phyloP scores from a whole-genome alignment of 1,284 basidiomycete genomes.

The Ustilago shanxiensis region DNA sequence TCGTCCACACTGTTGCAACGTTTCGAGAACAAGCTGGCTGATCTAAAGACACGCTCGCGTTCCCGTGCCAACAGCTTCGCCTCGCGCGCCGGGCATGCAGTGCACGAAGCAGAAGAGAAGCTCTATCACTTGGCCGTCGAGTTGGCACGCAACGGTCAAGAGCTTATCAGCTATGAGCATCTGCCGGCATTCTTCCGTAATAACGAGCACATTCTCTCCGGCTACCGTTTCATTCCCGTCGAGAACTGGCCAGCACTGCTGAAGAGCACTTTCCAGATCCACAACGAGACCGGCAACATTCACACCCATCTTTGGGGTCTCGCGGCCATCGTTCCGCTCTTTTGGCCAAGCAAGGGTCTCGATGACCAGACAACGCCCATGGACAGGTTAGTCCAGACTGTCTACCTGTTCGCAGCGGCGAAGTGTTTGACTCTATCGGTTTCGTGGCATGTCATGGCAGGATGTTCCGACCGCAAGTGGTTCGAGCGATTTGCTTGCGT shows the following conservation, averaged over 20 bases:
- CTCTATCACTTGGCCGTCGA: slow-evolving; percentile 63
- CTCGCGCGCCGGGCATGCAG: slow-evolving; percentile 45
- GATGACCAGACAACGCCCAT: slow-evolving; percentile 66
- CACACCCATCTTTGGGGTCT: slow-evolving; percentile 67
- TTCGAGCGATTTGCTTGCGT: slow-evolving; percentile 68
- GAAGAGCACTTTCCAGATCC: slow-evolving; percentile 65
- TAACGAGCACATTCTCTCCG: slow-evolving; percentile 67
- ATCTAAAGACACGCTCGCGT: slow-evolving; percentile 36
- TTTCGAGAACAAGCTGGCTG: slow-evolving; percentile 42
- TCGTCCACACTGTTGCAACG: slow-evolving; percentile 23
- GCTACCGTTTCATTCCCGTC: slow-evolving; percentile 68
- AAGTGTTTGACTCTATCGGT: slow-evolving; percentile 66
- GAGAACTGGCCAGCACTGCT: slow-evolving; percentile 59
- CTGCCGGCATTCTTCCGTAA: slow-evolving; percentile 67
- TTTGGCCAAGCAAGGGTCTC: slow-evolving; percentile 64
- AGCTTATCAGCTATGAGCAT: slow-evolving; percentile 62
- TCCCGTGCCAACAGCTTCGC: slow-evolving; percentile 49
- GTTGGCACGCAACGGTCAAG: slow-evolving; percentile 60
- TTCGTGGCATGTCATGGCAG: slow-evolving; percentile 69
- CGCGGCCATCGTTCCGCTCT: slow-evolving; percentile 59
- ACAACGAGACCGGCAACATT: slow-evolving; percentile 70
- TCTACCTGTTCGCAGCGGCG: slow-evolving; percentile 67
- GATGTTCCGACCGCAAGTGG: slow-evolving; percentile 65
- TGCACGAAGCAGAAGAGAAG: slow-evolving; percentile 63
- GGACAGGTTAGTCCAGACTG: slow-evolving; percentile 66